Evolutionary conservation across 352 stramenopile genomes (phyloP).

Genomic region (Globisporangium iwayamae): DNA sequence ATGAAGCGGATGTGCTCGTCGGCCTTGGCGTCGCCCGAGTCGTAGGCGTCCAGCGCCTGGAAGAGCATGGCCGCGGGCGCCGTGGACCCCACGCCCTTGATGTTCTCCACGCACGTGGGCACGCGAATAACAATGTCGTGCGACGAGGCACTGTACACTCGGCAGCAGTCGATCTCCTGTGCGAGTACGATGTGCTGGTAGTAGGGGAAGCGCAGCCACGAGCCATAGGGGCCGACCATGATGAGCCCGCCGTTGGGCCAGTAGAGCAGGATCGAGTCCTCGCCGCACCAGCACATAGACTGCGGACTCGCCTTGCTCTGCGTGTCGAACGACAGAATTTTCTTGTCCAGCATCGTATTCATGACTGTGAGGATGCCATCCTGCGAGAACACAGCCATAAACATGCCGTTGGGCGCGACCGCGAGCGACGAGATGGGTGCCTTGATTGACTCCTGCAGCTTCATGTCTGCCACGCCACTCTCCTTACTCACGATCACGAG

Average conservation of each 20-base stretch:
- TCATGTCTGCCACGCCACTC: constrained; percentile 66
- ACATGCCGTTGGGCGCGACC: constrained; percentile 93
- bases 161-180: constrained; percentile 69
- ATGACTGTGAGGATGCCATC: constrained; percentile 93
- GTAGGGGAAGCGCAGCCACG: constrained; percentile 84
- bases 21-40: constrained; percentile 33
- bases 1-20: constrained; percentile 87
- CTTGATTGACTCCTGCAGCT: constrained; percentile 76
- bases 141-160: constrained; percentile 59
- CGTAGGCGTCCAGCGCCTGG: constrained; percentile 86
- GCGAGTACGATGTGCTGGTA: constrained; percentile 68
- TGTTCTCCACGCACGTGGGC: constrained; percentile 79
- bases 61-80: constrained; percentile 88
- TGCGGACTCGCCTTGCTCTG: constrained; percentile 74
- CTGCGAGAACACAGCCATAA: constrained; percentile 95
- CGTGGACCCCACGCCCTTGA: constrained; percentile 85
- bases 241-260: constrained; percentile 75
- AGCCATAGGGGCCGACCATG: constrained; percentile 85
- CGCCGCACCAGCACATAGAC: constrained; percentile 86
- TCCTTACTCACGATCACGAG: constrained; percentile 83
- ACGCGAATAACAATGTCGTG: constrained; percentile 89
- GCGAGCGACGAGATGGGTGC: constrained; percentile 91
- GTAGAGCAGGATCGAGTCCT: constrained; percentile 89
- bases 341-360: constrained; percentile 96
- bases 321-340: constrained; percentile 86